Evolutionary conservation across 2,329 filamentous ascomycete species (phyloP), one percentile per base, ranked within the genome.

Genomic region (Chrysoporthe austroafricana): DNA sequence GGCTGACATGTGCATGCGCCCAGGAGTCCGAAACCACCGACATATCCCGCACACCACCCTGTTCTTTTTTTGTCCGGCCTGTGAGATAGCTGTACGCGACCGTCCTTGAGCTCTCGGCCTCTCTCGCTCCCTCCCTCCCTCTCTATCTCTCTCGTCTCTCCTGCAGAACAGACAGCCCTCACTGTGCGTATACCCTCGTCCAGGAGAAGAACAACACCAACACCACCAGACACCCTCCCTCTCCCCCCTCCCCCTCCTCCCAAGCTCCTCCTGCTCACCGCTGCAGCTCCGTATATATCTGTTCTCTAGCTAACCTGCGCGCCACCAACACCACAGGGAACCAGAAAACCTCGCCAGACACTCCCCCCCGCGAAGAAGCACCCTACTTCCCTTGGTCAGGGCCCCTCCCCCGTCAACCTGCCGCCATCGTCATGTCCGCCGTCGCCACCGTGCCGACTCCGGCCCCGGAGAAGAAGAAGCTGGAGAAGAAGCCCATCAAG

Each of bases 401-500:
- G 92, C 91, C 90, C 88, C 82, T 84, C 86, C 79, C 79, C 76
- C 65, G 62, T 70, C 63, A 52, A 4, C 42, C 42, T 39, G 74
- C 77, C 76, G 81, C 76, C 82, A 82, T 83, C 82, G 84, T 80
- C 81, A 90, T 91, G 88, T 88, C 88, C 81, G 82, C 86, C 77
- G 82, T 84, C 76, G 79, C 82, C 75, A 79, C 86, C 76, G 81
- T 85, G 74, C 80, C 80, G 79, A 75, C 77, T 79, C 82, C 78
- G 77, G 74, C 80, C 72, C 76, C 79, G 75, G 81, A 81, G 72
- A 77, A 78, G 72, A 83, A 80, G 72, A 83, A 80, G 81, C 84
- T 96, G 79, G 94, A 97, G 91, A 98, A 98, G 92, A 98, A 98
- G 89, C 96, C 96, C 73, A 88, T 99, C 88, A 98, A 97, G 89